Percentiles rank a stretch among this genome's conserved stretches.
Evolutionary conservation across 2,329 filamentous ascomycete species (phyloP).

Genomic region (Knufia petricola): DNA sequence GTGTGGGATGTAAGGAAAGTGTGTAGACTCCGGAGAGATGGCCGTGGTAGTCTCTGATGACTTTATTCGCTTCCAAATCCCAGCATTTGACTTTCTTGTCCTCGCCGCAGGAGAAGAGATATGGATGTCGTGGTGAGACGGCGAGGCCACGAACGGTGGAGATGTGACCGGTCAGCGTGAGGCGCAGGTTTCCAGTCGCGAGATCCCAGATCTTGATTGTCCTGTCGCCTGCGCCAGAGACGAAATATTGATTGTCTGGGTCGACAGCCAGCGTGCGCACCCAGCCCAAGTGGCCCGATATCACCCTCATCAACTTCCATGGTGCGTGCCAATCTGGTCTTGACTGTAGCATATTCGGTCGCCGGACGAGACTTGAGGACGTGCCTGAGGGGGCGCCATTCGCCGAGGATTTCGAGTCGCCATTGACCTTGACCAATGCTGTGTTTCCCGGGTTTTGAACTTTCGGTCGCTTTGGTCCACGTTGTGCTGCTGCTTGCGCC

Average conservation of each 20-base stretch:
- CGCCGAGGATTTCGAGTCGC: constrained; percentile 26
- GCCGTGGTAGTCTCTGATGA: constrained; percentile 94
- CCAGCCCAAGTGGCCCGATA: constrained; percentile 94
- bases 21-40: constrained; percentile 95
- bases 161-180: constrained; percentile 90
- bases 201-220: constrained; percentile 99
- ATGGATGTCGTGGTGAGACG: constrained; percentile 86
- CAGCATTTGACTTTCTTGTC: constrained; percentile 99
- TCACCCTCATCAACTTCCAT: constrained; percentile 97
- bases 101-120: constrained; percentile 94
- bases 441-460: constrained; percentile 48
- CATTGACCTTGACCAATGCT: constrained; percentile 53
- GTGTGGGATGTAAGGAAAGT: constrained; percentile 79
- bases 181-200: constrained; percentile 68
- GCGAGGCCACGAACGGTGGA: constrained; percentile 86
- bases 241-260: constrained; percentile 96
- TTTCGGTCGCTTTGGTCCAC: constrained; percentile 55
- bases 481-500: constrained; percentile 51
- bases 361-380: constrained; percentile 44
- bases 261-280: constrained; percentile 83
- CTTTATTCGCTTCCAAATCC: constrained; percentile 99
- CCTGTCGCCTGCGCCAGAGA: constrained; percentile 84
- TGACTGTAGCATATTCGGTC: constrained; percentile 55
- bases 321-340: constrained; percentile 95
- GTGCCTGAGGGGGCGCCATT: constrained; percentile 28